These are phyloP conservation scores for Saksenaea oblongispora DNA, from an alignment of 371 early-diverging fungal genomes.

Conservation along the genomic window DNA sequence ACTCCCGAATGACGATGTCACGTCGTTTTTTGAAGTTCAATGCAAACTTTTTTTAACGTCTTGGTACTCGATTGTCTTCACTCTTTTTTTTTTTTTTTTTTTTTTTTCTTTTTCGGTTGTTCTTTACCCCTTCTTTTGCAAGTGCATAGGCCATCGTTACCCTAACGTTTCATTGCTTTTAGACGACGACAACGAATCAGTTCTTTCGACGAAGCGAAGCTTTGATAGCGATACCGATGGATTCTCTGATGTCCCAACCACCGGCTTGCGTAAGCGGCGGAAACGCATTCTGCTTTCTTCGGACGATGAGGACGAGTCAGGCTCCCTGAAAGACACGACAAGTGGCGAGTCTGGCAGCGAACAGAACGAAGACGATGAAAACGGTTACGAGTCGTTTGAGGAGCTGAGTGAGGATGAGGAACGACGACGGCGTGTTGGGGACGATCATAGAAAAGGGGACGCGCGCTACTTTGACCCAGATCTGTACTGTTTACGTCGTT, in stretches of 20 bases:
- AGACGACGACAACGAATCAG: constrained; percentile 3
- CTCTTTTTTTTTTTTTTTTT: neutral
- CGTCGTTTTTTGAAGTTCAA: neutral
- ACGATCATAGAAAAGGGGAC: constrained; percentile 1
- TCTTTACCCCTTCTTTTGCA: constrained; percentile 1
- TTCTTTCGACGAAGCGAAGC: constrained; percentile 2
- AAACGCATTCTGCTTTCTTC: constrained; percentile 21
- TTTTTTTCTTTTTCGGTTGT: neutral
- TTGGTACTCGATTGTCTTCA: neutral
- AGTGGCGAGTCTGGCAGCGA: constrained; percentile 2
- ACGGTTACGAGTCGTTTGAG: constrained; percentile 22
- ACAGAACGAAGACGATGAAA: constrained; percentile 6
- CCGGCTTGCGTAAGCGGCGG: constrained; percentile 20
- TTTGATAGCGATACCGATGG: neutral
- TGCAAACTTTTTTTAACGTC: neutral
- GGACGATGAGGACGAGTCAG: constrained; percentile 20
- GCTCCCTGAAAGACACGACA: neutral
- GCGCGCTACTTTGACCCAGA: constrained; percentile 33
- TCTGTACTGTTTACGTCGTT: constrained; percentile 34
- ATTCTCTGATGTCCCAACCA: neutral
- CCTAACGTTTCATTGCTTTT: neutral
- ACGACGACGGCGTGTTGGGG: constrained; percentile 10
- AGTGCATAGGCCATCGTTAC: neutral
- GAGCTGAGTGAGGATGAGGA: constrained; percentile 26
- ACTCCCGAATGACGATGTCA: neutral